A percentile compares a stretch with the other conserved stretches of the same genome.
Conservation (phyloP, 768 basidiomycete genomes). For the Pluteus cervinus region DNA sequence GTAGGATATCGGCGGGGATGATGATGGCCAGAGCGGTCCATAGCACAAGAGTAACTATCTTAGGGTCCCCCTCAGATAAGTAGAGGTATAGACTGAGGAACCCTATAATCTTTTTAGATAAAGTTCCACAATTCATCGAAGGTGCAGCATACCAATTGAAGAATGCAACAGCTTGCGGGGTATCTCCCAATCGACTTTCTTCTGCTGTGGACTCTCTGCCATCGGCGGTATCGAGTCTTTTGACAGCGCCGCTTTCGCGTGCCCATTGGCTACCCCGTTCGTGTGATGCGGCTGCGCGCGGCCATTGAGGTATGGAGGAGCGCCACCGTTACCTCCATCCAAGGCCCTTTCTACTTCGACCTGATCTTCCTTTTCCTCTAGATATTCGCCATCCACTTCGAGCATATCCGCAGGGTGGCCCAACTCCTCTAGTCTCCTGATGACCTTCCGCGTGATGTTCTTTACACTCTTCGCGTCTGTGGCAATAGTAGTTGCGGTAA, state of each 20-base stretch:
- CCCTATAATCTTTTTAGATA: constrained; percentile 18
- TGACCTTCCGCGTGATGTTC: constrained; percentile 43
- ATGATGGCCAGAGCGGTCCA: constrained; percentile 63
- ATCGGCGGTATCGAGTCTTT: constrained; percentile 7
- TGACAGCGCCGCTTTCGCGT: constrained; percentile 6
- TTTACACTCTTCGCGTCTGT: constrained; percentile 34
- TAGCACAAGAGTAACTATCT: constrained; percentile 55
- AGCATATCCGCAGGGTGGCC: constrained; percentile 29
- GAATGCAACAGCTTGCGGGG: constrained; percentile 85
- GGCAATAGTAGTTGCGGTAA: constrained; percentile 29
- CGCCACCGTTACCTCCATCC: constrained; percentile 18
- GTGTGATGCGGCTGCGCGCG: neutral
- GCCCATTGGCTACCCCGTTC: constrained; percentile 8
- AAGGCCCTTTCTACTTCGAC: constrained; percentile 19
- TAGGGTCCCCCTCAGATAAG: constrained; percentile 51
- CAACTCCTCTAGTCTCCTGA: constrained; percentile 40
- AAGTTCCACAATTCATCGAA: constrained; percentile 3
- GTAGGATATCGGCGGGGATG: constrained; percentile 67
- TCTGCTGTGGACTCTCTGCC: constrained; percentile 10
- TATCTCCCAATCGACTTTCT: constrained; percentile 79
- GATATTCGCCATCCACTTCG: constrained; percentile 15
- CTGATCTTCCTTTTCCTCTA: constrained; percentile 26
- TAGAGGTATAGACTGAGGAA: constrained; percentile 39
- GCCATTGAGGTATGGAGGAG: constrained; percentile 10
- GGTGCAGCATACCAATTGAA: constrained; percentile 65